phyloP scores from a whole-genome alignment of 371 early-diverging fungal genomes.

The Mortierella sp. region DNA sequence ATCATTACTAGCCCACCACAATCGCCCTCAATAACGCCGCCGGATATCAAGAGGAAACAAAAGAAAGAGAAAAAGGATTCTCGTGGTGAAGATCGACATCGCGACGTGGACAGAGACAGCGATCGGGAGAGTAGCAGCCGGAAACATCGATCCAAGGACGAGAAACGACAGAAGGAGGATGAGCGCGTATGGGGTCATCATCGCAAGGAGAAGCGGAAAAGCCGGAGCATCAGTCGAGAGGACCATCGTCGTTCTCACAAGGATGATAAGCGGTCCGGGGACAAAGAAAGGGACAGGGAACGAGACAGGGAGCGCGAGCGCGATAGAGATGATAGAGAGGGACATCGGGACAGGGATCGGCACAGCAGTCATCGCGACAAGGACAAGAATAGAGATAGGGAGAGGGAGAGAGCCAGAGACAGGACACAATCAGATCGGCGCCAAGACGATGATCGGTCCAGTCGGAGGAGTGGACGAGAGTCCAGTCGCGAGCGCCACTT shows the following conservation, averaged over 20 bases:
- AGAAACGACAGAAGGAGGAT: constrained; percentile 1
- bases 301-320: constrained; percentile 18
- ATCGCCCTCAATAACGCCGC: not conserved
- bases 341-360: constrained; percentile 10
- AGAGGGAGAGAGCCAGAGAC: constrained; percentile 12
- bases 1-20: not conserved
- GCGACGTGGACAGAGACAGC: constrained; percentile 8
- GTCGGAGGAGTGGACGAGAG: constrained; percentile 10
- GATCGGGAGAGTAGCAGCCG: constrained; percentile 20
- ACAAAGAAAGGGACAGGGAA: constrained; percentile 3
- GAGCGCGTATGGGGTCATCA: not conserved
- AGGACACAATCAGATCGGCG: constrained; percentile 14
- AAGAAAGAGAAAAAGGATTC: constrained; percentile 14
- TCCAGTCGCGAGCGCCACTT: constrained; percentile 14
- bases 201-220: constrained; percentile 9
- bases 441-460: constrained; percentile 6
- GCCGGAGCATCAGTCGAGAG: constrained; percentile 20
- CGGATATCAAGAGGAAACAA: not conserved
- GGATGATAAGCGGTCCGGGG: not conserved
- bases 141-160: not conserved
- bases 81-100: not conserved
- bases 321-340: constrained; percentile 9
- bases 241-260: not conserved
- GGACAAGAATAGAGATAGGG: constrained; percentile 13
- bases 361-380: constrained; percentile 9